A percentile compares a stretch with the other conserved stretches of the same genome.
These are phyloP conservation scores for Sophora flavescens DNA, from an alignment of 306 rosid species.

Conservation along the genomic window DNA sequence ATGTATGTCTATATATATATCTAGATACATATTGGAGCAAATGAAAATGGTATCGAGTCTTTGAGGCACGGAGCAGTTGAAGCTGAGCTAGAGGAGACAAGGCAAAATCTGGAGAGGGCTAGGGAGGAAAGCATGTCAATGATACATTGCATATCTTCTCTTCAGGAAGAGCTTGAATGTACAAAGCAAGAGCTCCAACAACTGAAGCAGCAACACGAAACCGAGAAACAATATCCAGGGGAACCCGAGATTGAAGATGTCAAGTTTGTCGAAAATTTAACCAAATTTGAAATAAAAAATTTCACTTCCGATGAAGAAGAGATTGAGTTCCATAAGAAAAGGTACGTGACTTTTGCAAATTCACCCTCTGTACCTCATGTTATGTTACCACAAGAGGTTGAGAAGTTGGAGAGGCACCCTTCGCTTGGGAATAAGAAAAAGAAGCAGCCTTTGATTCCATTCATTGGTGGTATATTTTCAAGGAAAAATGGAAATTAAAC, in stretches of 20 bases:
- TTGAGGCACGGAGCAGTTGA: slow-evolving; percentile 47
- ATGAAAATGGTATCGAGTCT: slow-evolving; percentile 43
- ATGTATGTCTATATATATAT: too few species aligned
- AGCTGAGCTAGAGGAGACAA: slow-evolving; percentile 62
- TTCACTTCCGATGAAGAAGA: slow-evolving; percentile 14
- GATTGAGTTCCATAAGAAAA: slow-evolving; percentile 71
- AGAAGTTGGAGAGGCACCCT: slow-evolving; percentile 58
- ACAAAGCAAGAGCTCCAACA: slow-evolving; percentile 62
- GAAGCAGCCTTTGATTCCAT: slow-evolving; percentile 64
- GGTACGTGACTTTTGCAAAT: slow-evolving; percentile 72
- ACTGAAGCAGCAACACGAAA: slow-evolving; percentile 52
- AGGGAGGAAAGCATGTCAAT: slow-evolving; percentile 60
- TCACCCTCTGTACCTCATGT: slow-evolving; percentile 54
- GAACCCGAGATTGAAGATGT: slow-evolving; percentile 57
- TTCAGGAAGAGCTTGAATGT: slow-evolving; percentile 59
- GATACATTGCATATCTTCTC: slow-evolving; percentile 62
- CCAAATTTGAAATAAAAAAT: slow-evolving; percentile 38
- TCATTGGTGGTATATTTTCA: slow-evolving; percentile 60
- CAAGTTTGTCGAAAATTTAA: slow-evolving; percentile 52
- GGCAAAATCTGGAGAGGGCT: slow-evolving; percentile 61
- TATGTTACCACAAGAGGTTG: slow-evolving; percentile 50
- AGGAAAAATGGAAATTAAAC: slow-evolving; percentile 56
- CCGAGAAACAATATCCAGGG: slow-evolving; percentile 36
- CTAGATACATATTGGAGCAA: slow-evolving; percentile 52
- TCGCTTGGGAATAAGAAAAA: slow-evolving; percentile 56